Base-by-base conservation (phyloP, 73 alveolate genomes). In the Paramecium caudatum region DNA sequence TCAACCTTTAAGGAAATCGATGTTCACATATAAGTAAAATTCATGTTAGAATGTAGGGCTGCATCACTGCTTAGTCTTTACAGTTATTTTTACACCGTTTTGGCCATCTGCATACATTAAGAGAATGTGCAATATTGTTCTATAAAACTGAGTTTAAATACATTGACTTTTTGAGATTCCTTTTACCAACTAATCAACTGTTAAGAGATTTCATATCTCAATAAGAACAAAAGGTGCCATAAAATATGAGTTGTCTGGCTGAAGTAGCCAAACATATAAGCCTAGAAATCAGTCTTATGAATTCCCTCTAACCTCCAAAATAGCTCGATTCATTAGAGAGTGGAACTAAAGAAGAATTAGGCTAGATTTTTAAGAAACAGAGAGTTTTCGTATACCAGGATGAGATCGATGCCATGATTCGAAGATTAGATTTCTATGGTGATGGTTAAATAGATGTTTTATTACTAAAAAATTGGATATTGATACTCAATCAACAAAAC, bases 361-460 rank as follows among this genome's bases (percentile, higher is more conserved):
- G 43, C 30, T 30, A 5, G 1, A 39, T 27, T n/a, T 74, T 74
- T 74, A 27, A 74, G 32, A 19, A 74, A 27, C 41, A 74, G 32
- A 36, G 43, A 27, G 2, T 39, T 21, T 74, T 74, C 43, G 47
- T 74, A 0, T 74, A 74, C 15, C 19, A 36, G 19, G 88, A 74
- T 74, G 88, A 74, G 8, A 19, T 74, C 8, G 88, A 74, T 74
- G 88, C 62, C 6, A 43, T 43, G 30, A 23, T 74, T 1, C 17
- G 55, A 17, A 74, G 88, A 37, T 74, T 74, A 74, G 88, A 74
- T 25, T 74, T 74, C 43, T 74, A 74, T 74, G 88, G 88, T 3
- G 88, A 74, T 74, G 88, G 88, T 45, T 36, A 74, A 74, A 37
- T 36, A 15, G 88, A 74, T 74, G 19, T 74, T 15, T 19, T 19